These are phyloP conservation scores for Adansonia madagascariensis DNA, from an alignment of 441 rosid species.

Conservation along the genomic window DNA sequence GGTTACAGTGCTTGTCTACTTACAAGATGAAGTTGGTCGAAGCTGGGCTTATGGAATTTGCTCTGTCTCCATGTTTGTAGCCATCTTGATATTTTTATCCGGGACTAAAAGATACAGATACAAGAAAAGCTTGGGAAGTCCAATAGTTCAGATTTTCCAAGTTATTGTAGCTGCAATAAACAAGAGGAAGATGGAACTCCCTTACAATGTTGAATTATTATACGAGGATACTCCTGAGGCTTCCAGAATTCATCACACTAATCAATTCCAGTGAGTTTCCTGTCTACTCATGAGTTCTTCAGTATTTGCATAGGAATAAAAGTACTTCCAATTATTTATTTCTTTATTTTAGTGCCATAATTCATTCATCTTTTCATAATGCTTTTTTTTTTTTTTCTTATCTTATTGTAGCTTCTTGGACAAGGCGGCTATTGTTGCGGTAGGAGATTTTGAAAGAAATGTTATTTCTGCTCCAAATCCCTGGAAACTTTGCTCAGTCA, in stretches of 20 bases:
- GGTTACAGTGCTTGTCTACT: constrained; percentile 49
- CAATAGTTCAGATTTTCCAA: constrained; percentile 43
- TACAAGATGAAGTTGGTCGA: constrained; percentile 48
- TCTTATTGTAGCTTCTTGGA: background rate
- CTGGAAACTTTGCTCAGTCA: too few relatives aligned
- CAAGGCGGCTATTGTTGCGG: too few relatives aligned
- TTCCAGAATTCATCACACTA: constrained; percentile 38
- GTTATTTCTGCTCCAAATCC: too few relatives aligned
- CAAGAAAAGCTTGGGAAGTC: constrained; percentile 45
- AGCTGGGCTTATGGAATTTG: constrained; percentile 52
- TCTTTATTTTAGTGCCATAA: background rate
- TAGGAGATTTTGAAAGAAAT: too few relatives aligned
- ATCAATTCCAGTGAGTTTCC: constrained; percentile 38
- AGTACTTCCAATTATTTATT: background rate
- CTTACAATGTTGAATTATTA: constrained; percentile 33
- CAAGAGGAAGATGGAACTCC: constrained; percentile 40
- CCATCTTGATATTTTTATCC: constrained; percentile 39
- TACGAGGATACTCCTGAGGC: constrained; percentile 37
- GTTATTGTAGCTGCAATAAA: constrained; percentile 41
- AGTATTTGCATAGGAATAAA: background rate
- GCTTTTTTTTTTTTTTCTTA: background rate
- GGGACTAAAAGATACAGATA: constrained; percentile 44
- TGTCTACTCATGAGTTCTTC: background rate
- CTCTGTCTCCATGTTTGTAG: constrained; percentile 39
- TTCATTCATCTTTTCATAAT: too few relatives aligned